Evolutionary conservation across 164 flowering plant species (phyloP).

Genomic region (Vitis cinerea): DNA sequence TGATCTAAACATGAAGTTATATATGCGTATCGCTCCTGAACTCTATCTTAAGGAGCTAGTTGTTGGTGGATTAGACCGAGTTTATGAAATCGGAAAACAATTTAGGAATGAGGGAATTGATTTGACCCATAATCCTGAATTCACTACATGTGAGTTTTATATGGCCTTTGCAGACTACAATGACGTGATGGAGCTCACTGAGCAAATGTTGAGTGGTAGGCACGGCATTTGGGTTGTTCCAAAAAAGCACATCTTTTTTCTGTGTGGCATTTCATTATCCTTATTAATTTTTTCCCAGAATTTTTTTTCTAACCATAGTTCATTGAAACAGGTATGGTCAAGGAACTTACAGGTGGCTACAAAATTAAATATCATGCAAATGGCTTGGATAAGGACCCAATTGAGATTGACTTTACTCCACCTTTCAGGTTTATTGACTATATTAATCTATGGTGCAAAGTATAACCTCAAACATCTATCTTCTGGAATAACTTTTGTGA

Average conservation of each 20-base stretch:
- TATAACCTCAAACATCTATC: background rate
- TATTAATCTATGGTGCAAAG: background rate
- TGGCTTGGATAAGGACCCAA: constrained; percentile 80
- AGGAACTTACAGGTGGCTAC: constrained; percentile 86
- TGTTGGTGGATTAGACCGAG: constrained; percentile 92
- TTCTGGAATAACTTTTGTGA: background rate
- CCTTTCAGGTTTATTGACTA: constrained; percentile 74
- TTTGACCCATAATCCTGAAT: constrained; percentile 94
- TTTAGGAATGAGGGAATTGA: constrained; percentile 97
- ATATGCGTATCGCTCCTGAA: constrained; percentile 96
- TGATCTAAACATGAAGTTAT: constrained; percentile 79
- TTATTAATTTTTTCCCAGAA: background rate
- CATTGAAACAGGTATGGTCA: constrained; percentile 72
- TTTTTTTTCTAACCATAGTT: background rate
- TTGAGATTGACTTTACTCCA: constrained; percentile 96
- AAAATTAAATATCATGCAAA: constrained; percentile 79
- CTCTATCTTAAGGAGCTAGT: constrained; percentile 84
- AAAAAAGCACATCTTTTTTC: background rate
- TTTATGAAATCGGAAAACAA: constrained; percentile 94
- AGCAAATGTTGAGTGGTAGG: constrained; percentile 84
- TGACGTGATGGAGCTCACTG: constrained; percentile 88
- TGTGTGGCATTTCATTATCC: background rate
- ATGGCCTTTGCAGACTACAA: constrained; percentile 98
- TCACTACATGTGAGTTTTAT: constrained; percentile 92
- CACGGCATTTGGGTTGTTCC: background rate